Percentiles rank a stretch among this genome's conserved stretches.
phyloP scores from a whole-genome alignment of 352 stramenopile genomes.

The Phytophthora vignae region DNA sequence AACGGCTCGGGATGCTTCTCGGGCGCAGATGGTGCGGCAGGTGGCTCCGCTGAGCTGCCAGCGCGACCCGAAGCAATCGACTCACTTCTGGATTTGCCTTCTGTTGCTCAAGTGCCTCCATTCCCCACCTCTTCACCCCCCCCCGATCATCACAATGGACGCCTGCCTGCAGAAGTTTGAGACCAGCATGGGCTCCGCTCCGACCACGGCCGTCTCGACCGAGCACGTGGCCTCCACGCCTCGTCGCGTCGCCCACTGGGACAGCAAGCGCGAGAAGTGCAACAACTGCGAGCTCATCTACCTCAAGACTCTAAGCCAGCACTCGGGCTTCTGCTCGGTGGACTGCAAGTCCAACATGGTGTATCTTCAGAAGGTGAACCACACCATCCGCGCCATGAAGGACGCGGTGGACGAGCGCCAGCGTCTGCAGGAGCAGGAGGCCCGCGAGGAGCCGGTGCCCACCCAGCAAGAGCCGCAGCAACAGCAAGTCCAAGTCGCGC shows the following conservation, averaged over 20 bases:
- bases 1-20: slow-evolving; percentile 15
- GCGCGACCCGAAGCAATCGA: slow-evolving; percentile 11
- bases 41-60: slow-evolving; percentile 4
- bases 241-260: slow-evolving; percentile 74
- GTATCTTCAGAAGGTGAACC: slow-evolving; percentile 85
- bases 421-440: slow-evolving; percentile 37
- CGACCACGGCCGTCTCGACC: slow-evolving; percentile 13
- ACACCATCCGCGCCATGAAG: slow-evolving; percentile 82
- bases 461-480: slow-evolving; percentile 27
- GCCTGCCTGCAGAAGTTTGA: slow-evolving; percentile 53
- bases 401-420: slow-evolving; percentile 62
- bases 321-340: slow-evolving; percentile 83
- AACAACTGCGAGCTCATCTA: slow-evolving; percentile 87
- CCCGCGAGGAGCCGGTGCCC: slow-evolving; percentile 24
- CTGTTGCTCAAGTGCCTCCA: slow-evolving; percentile 29
- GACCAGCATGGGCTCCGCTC: slow-evolving; percentile 25
- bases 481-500: slow-evolving; percentile 21
- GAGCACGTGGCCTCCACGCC: slow-evolving; percentile 11
- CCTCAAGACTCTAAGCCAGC: slow-evolving; percentile 81
- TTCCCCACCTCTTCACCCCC: slow-evolving; percentile 16
- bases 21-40: slow-evolving; percentile 28
- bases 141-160: slow-evolving; percentile 46
- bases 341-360: slow-evolving; percentile 90
- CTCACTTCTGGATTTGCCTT: slow-evolving; percentile 44
- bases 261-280: slow-evolving; percentile 89